Evolutionary conservation across 305 asterid genomes (phyloP).

Genomic region (Solanum hybrid): DNA sequence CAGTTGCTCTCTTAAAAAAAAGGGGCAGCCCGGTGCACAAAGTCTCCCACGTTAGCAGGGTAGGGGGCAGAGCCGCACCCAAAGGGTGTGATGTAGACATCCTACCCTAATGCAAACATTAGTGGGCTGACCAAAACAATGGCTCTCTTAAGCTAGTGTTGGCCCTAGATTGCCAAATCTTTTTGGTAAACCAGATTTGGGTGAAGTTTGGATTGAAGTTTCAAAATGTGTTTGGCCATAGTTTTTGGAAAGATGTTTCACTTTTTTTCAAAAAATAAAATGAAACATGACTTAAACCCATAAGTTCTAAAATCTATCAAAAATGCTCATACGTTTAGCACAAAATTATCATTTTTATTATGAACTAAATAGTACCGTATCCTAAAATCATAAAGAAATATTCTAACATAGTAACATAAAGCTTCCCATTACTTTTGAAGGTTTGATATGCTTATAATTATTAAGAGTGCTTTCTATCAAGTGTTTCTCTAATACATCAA

Average conservation of each 20-base stretch:
- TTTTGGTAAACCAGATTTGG: neutral
- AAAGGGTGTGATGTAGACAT: neutral
- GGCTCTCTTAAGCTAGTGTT: neutral
- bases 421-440: neutral
- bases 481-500: neutral
- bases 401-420: neutral
- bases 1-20: neutral
- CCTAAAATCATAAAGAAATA: neutral
- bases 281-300: neutral
- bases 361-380: neutral
- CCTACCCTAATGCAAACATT: neutral
- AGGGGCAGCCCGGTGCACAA: neutral
- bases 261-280: neutral
- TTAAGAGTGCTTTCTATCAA: neutral
- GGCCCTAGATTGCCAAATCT: neutral
- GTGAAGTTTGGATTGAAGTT: neutral
- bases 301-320: neutral
- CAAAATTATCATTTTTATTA: neutral
- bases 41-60: neutral
- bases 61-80: neutral
- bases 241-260: neutral
- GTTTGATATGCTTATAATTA: neutral
- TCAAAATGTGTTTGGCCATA: neutral
- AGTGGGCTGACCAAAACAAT: neutral
- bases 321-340: neutral